These are phyloP conservation scores for Tuber calosporum DNA, from an alignment of 495 filamentous ascomycete species.

Conservation along the genomic window DNA sequence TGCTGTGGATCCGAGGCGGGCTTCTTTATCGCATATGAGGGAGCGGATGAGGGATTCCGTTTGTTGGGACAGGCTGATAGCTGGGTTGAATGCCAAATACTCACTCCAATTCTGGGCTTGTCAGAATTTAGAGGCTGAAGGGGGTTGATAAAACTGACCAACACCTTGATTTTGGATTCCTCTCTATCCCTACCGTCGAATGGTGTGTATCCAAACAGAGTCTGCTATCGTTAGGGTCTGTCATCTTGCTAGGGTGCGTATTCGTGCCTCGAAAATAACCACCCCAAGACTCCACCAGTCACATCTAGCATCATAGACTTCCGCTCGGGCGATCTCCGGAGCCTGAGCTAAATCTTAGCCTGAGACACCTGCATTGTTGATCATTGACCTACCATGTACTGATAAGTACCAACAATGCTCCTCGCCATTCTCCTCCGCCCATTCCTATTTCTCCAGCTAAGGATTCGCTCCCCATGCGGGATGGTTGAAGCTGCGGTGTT, in stretches of 20 bases:
- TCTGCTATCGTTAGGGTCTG: constrained; percentile 47
- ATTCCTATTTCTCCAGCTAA: constrained; percentile 71
- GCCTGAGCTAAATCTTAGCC: constrained; percentile 47
- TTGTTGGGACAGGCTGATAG: constrained; percentile 53
- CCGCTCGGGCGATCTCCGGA: constrained; percentile 78
- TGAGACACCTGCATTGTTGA: neutral
- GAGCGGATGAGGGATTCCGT: constrained; percentile 65
- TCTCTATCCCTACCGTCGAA: constrained; percentile 76
- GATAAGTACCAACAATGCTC: constrained; percentile 90
- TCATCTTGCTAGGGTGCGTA: neutral
- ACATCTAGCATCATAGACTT: constrained; percentile 81
- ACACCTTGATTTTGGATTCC: constrained; percentile 71
- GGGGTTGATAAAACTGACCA: constrained; percentile 51
- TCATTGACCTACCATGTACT: constrained; percentile 59
- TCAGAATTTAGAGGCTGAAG: neutral
- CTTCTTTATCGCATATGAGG: constrained; percentile 69
- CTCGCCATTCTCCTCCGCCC: constrained; percentile 66
- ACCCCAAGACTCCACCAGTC: constrained; percentile 96
- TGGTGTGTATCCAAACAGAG: constrained; percentile 81
- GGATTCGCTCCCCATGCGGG: constrained; percentile 50
- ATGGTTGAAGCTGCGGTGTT: constrained; percentile 26
- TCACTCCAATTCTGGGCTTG: constrained; percentile 45
- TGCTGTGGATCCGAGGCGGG: constrained; percentile 60
- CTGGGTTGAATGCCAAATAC: constrained; percentile 58
- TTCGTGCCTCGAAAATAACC: constrained; percentile 70